Base-by-base conservation (phyloP, 306 rosid genomes). In the Echinosophora koreensis region DNA sequence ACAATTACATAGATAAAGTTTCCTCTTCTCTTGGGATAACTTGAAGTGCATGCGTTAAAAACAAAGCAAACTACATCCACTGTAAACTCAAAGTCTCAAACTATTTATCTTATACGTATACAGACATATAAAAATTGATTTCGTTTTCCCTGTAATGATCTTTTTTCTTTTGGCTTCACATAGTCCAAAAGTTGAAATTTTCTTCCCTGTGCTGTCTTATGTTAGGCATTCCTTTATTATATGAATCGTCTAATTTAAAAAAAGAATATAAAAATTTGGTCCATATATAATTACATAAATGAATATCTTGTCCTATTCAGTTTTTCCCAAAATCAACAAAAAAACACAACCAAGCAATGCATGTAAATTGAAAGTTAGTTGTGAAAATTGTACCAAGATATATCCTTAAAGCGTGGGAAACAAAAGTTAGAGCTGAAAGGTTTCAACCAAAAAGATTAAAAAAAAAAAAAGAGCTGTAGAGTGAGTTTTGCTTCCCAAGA, bases 61-160 rank as follows among this genome's bases (percentile, higher is more conserved):
- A 58, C 5, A 68, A 34, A 16, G 47, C 11, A 38, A 74, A 49
- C 64, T 41, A 71, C 66, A 18, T 62, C 44, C 32, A 54, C 18
- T n/a, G 3, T 42, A 80, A 54, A 64, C 39, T 41, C 65, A 5
- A 28, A 10, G 28, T 22, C 39, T 52, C 65, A 8, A 39, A 10
- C 39, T 22, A 32, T 52, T 22, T 50, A 34, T 63, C 34, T 6
- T 39, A 7, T 73, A 41, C 59, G 13, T 14, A 58, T 49, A 69
- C 32, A 78, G 14, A 78, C n/a, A 62, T 11, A 79, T 16, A 13
- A 55, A 82, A 22, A 70, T 70, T 44, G 9, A 69, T 22, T 4
- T 35, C 22, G 34, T 22, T 52, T 52, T n/a, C 27, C 42, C 44
- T 15, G 11, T 18, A 56, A 77, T 32, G 32, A 16, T 11, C 1